phyloP scores from a whole-genome alignment of 768 basidiomycete species.

The Trametes gibbosa region DNA sequence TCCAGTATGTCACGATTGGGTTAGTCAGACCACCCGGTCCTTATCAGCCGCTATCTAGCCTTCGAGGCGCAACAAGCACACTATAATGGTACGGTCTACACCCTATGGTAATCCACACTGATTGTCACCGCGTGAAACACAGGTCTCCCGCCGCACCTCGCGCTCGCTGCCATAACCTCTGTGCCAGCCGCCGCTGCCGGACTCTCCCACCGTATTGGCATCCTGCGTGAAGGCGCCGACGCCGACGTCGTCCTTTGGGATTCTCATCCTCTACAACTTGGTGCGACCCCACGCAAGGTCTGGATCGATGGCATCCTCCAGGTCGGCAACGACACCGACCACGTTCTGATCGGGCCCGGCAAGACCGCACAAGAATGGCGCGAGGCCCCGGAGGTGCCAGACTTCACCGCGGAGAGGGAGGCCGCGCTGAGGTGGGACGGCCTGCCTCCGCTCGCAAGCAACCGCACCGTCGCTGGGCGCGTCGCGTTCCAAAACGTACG shows the following conservation, averaged over 20 bases:
- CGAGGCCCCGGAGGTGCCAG: constrained; percentile 53
- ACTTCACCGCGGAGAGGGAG: constrained; percentile 67
- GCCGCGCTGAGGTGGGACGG: constrained; percentile 67
- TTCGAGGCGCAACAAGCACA: constrained; percentile 86
- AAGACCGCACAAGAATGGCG: constrained; percentile 32
- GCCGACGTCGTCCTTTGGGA: constrained; percentile 44
- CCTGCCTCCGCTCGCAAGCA: constrained; percentile 60
- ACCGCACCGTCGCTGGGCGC: constrained; percentile 37
- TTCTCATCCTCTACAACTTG: constrained; percentile 41
- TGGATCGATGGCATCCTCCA: constrained; percentile 88
- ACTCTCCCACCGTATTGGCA: constrained; percentile 80
- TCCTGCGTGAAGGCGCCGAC: constrained; percentile 37
- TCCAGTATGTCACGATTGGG: background rate
- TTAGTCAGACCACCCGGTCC: constrained; percentile 64
- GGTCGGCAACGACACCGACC: constrained; percentile 40
- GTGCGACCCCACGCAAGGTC: constrained; percentile 51
- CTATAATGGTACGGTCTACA: constrained; percentile 52
- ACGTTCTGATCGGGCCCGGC: constrained; percentile 23
- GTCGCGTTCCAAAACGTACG: constrained; percentile 68
- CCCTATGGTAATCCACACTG: background rate
- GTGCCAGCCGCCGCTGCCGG: constrained; percentile 73
- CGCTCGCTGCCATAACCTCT: constrained; percentile 73
- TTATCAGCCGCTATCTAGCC: constrained; percentile 72
- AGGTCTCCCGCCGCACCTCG: constrained; percentile 57
- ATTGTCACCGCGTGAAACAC: background rate